Evolutionary conservation across 768 basidiomycete species (phyloP).

Genomic region (Termitomyces eurrhizus): DNA sequence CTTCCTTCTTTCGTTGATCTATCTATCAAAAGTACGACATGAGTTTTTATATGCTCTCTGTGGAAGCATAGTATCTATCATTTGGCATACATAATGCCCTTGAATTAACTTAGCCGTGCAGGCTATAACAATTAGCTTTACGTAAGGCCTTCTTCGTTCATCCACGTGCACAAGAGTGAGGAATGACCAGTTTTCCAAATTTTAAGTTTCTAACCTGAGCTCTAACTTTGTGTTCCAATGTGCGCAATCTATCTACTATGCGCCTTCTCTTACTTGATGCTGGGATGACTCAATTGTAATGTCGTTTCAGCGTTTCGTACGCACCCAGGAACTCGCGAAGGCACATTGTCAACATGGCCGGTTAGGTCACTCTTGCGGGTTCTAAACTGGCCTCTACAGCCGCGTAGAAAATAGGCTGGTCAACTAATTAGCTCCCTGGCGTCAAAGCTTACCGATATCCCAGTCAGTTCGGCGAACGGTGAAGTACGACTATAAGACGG

Average conservation of each 20-base stretch:
- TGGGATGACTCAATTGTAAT: neutral
- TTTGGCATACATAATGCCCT: neutral
- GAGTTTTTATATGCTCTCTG: neutral
- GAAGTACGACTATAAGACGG: neutral
- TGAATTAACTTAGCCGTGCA: neutral
- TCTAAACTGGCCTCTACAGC: neutral
- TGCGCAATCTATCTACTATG: neutral
- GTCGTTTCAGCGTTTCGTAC: neutral
- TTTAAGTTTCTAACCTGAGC: too few species aligned
- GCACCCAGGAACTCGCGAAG: neutral
- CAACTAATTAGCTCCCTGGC: neutral
- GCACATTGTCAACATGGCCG: neutral
- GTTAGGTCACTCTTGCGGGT: neutral
- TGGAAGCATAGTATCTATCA: neutral
- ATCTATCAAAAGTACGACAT: neutral
- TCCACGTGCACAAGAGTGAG: neutral
- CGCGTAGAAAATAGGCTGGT: neutral
- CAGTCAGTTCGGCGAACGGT: neutral
- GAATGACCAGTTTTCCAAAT: too few species aligned
- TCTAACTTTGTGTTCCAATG: neutral
- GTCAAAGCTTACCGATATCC: neutral
- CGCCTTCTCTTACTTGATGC: neutral
- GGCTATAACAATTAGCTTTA: neutral
- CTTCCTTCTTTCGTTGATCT: neutral
- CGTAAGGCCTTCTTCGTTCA: neutral